Evolutionary conservation across 2,329 filamentous ascomycete species (phyloP).

Genomic region (Pseudogymnoascus sp.): DNA sequence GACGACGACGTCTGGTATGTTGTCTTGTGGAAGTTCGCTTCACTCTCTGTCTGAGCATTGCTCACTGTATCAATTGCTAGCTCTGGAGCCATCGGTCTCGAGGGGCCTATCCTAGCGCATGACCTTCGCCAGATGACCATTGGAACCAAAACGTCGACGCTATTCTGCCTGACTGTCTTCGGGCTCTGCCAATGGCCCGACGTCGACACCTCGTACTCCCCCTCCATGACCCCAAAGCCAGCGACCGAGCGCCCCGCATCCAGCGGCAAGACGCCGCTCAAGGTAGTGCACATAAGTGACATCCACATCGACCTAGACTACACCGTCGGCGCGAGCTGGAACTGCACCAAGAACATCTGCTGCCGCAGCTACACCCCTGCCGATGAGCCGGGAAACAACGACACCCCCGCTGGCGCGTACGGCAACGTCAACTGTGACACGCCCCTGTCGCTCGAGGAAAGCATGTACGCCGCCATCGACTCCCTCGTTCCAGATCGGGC

Average conservation of each 20-base stretch:
- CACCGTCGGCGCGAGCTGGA: conserved; percentile 31
- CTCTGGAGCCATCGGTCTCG: conserved; percentile 41
- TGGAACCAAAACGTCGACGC: conserved; percentile 41
- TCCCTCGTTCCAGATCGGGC: conserved; percentile 25
- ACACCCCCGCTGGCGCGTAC: conserved; percentile 31
- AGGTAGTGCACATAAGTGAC: conserved; percentile 36
- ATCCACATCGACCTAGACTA: conserved; percentile 36
- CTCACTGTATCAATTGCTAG: neutral
- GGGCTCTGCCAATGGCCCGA: conserved; percentile 40
- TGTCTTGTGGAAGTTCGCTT: neutral
- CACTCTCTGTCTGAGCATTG: neutral
- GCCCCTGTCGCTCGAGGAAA: conserved; percentile 31
- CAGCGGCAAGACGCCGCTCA: conserved; percentile 31
- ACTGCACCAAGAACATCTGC: conserved; percentile 37
- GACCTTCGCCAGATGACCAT: conserved; percentile 40
- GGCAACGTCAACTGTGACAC: conserved; percentile 34
- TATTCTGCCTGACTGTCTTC: conserved; percentile 46
- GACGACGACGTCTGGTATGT: conserved; percentile 45
- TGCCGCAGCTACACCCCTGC: conserved; percentile 31
- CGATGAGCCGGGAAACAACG: conserved; percentile 31
- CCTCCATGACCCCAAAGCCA: conserved; percentile 31
- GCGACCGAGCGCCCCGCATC: conserved; percentile 27
- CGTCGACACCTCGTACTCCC: conserved; percentile 26
- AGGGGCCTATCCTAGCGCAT: conserved; percentile 46
- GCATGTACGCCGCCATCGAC: conserved; percentile 32